Conservation (phyloP, 495 filamentous ascomycete species). For the Penicillium crystallinum region DNA sequence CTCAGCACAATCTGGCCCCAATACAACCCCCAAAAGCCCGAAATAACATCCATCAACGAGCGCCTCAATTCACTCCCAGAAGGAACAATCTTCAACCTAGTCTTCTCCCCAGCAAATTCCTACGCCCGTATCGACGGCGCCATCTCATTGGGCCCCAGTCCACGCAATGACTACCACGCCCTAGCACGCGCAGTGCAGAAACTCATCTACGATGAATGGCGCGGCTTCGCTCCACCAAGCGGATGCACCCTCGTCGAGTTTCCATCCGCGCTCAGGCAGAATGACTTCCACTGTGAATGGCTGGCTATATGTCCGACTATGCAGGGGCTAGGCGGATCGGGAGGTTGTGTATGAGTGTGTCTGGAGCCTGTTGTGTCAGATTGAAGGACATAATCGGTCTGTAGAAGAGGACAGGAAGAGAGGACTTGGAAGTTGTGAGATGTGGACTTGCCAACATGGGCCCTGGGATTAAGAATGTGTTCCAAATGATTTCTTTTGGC, state of each 20-base stretch:
- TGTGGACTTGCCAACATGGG: no score
- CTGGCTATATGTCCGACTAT: conserved; percentile 50
- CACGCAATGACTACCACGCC: conserved; percentile 38
- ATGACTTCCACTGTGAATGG: conserved; percentile 35
- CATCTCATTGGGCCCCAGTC: conserved; percentile 45
- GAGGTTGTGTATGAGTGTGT: conserved; percentile 52
- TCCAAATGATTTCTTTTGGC: no score
- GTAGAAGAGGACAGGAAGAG: conserved; percentile 15
- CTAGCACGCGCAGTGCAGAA: conserved; percentile 38
- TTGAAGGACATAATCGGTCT: conserved; percentile 41
- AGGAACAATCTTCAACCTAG: conserved; percentile 33
- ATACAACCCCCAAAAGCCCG: conserved; percentile 10
- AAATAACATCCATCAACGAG: conserved; percentile 32
- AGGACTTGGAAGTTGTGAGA: conserved; percentile 17
- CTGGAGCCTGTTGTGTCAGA: conserved; percentile 44
- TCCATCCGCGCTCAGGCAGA: conserved; percentile 24
- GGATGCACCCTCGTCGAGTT: conserved; percentile 43
- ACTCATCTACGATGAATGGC: conserved; percentile 40
- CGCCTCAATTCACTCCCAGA: conserved; percentile 27
- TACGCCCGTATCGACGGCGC: conserved; percentile 48
- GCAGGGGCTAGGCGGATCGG: conserved; percentile 38
- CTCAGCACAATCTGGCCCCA: conserved; percentile 17
- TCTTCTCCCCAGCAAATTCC: conserved; percentile 51
- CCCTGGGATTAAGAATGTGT: no score
- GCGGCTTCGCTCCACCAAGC: conserved; percentile 46